Evolutionary conservation across 2,329 filamentous ascomycete genomes (phyloP).

Genomic region (Penicillium sp.): DNA sequence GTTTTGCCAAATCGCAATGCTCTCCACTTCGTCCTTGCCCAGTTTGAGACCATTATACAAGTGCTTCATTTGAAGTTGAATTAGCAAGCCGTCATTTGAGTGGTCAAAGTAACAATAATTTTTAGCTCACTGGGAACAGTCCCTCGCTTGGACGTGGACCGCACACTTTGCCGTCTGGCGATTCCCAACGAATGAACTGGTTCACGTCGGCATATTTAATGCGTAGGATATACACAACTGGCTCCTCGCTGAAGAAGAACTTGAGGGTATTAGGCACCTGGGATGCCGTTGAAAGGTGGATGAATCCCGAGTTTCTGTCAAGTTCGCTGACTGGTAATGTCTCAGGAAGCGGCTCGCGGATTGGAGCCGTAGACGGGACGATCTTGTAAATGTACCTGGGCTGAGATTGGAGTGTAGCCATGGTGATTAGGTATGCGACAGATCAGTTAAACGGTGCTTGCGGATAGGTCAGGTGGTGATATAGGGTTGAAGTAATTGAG

Average conservation of each 20-base stretch:
- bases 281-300: slow-evolving; percentile 42
- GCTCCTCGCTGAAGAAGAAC: slow-evolving; percentile 41
- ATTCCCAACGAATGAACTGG: slow-evolving; percentile 40
- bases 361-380: slow-evolving; percentile 37
- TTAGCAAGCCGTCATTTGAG: background rate
- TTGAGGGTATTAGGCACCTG: slow-evolving; percentile 44
- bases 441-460: background rate
- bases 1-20: slow-evolving; percentile 41
- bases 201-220: slow-evolving; percentile 36
- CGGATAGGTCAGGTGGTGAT: background rate
- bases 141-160: slow-evolving; percentile 41
- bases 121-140: slow-evolving; percentile 41
- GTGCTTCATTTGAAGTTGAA: slow-evolving; percentile 29
- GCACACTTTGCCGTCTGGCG: slow-evolving; percentile 40
- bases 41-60: slow-evolving; percentile 43
- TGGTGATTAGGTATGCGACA: slow-evolving; percentile 3
- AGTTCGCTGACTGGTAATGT: slow-evolving; percentile 40
- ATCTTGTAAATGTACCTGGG: slow-evolving; percentile 44
- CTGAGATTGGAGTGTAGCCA: slow-evolving; percentile 20
- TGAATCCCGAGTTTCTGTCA: slow-evolving; percentile 39
- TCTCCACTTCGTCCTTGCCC: slow-evolving; percentile 42
- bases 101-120: background rate
- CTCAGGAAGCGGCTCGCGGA: slow-evolving; percentile 41
- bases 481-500: background rate
- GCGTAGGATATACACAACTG: slow-evolving; percentile 40